Conservation (phyloP, 306 rosid species). For the Inga leiocalycina region DNA sequence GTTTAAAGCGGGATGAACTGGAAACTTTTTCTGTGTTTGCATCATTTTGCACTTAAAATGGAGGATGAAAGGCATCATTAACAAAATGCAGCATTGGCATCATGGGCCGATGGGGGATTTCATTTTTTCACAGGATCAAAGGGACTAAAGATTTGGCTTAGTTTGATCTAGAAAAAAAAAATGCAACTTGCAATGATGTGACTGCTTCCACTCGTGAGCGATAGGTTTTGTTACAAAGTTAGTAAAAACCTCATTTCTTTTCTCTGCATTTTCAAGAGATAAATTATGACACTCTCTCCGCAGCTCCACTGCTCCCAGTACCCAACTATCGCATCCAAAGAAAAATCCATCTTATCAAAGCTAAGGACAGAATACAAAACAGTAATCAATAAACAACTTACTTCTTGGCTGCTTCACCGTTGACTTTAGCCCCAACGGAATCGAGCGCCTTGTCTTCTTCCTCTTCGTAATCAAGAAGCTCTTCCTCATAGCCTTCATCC, state of each 20-base stretch:
- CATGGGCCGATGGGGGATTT: background rate
- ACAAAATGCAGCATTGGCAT: background rate
- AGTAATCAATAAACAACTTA: constrained; percentile 33
- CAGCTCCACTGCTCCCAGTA: background rate
- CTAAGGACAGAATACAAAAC: background rate
- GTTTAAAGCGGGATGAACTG: background rate
- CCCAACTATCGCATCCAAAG: background rate
- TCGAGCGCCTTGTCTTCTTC: constrained; percentile 95
- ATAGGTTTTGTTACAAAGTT: background rate
- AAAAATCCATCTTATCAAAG: background rate
- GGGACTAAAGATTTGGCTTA: background rate
- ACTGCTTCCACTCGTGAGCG: background rate
- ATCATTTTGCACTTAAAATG: too few relatives aligned
- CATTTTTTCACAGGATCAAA: background rate
- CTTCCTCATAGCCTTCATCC: constrained; percentile 91
- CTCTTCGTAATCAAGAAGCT: constrained; percentile 96
- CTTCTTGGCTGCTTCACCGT: constrained; percentile 95
- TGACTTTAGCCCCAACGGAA: constrained; percentile 74
- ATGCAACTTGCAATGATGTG: background rate
- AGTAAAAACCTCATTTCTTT: background rate
- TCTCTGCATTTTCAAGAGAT: background rate
- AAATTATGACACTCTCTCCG: background rate
- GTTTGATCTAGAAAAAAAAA: background rate
- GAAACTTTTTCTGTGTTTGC: background rate
- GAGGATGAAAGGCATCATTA: background rate